Evolutionary conservation across 164 flowering plant species (phyloP), one percentile per base, ranked within the genome.

Genomic region (Cinnamomum chago): DNA sequence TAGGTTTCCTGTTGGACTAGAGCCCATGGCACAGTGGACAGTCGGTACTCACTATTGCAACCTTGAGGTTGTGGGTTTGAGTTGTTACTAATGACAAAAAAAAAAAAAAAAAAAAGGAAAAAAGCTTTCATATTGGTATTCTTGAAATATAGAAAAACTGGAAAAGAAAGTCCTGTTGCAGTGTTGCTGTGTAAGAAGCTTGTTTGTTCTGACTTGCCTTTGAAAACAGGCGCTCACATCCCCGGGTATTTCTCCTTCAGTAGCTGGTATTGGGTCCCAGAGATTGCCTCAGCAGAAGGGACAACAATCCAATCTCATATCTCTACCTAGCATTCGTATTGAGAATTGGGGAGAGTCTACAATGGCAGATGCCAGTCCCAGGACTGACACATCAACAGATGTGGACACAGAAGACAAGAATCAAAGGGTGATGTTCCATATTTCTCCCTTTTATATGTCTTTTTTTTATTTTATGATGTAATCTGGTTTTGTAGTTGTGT

Each of bases 281-380:
- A 72, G 71, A 27, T 80, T 82, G 67, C 75, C 79, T 70, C 66
- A 69, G 35, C 80, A 76, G 75, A 83, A 81, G 79, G 81, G 80
- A 67, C 87, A 72, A 27, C 82, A 78, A 55, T 70, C 79, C 30
- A 81, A 81, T 80, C 76, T 71, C 23, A 74, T 77, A 73, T 76
- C 86, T 70, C 23, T 76, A 66, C 76, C 83, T 55, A 82, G 82
- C 74, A 79, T 77, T 75, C 84, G 76, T 77, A 76, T 80, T 73
- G 91, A 83, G 74, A 85, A 81, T 70, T 84, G 82, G 83, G 86
- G 75, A 76, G 87, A 83, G 65, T 81, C 83, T 70, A 80, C 73
- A 70, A 94, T 94, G 98, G 95, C 95, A 50, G 97, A 90, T 86
- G 86, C 79, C 60, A 94, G 98, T 87, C 97, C 97, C 5, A 87